Conservation (phyloP, 2,329 filamentous ascomycete species). For the Blastomyces gilchristii region DNA sequence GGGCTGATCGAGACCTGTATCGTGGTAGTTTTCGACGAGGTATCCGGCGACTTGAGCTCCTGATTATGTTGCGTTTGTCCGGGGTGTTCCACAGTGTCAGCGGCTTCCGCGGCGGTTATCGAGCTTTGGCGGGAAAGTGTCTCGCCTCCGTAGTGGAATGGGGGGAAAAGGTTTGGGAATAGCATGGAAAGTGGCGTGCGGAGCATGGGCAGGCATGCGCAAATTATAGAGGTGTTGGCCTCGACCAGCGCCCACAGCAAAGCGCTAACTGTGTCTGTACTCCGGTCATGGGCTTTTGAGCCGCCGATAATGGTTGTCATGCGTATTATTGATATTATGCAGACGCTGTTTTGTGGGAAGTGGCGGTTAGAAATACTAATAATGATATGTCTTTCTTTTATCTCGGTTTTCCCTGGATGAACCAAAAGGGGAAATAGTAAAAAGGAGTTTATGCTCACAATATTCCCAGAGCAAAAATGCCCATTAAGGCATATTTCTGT, state of each 20-base stretch:
- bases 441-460: conserved; percentile 23
- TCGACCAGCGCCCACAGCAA: conserved; percentile 31
- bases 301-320: conserved; percentile 25
- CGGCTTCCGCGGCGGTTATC: neutral
- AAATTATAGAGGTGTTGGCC: conserved; percentile 28
- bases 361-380: conserved; percentile 1
- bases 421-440: neutral
- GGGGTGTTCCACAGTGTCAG: neutral
- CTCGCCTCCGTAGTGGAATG: neutral
- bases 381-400: neutral
- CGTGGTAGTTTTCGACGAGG: neutral
- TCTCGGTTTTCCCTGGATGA: neutral
- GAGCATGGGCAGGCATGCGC: conserved; percentile 31
- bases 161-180: conserved; percentile 17
- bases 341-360: conserved; percentile 17
- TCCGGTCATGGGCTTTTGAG: conserved; percentile 18
- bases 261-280: conserved; percentile 21
- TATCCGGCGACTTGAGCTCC: neutral
- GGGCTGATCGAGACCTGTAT: neutral
- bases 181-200: conserved; percentile 20
- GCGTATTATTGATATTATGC: conserved; percentile 24
- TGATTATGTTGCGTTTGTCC: neutral
- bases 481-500: conserved; percentile 43
- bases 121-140: neutral
- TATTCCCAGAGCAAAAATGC: conserved; percentile 29